These are phyloP conservation scores for Chalaropsis thielavioides DNA, from an alignment of 2,329 filamentous ascomycete genomes.

Conservation along the genomic window DNA sequence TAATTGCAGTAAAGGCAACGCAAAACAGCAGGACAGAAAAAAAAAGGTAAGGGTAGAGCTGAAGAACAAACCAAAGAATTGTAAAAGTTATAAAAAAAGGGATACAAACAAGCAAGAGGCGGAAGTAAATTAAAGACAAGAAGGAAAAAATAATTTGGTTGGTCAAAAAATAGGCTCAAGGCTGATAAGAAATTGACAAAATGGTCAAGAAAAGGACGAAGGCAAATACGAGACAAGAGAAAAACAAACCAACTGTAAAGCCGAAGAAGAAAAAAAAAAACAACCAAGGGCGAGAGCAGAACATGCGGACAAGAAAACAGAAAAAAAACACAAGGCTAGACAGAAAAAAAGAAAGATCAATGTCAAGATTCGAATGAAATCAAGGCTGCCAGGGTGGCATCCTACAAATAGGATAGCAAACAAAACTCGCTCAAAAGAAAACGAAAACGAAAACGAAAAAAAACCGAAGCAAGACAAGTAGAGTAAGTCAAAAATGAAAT, in stretches of 20 bases:
- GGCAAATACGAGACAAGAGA: conserved; percentile 26
- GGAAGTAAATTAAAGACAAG: conserved; percentile 26
- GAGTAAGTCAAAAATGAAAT: neutral
- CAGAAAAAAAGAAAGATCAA: conserved; percentile 17
- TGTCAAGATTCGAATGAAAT: conserved; percentile 7
- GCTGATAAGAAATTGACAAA: conserved; percentile 22
- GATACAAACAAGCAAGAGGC: too few species aligned
- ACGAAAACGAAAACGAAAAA: too few species aligned
- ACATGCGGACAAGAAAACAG: conserved; percentile 28
- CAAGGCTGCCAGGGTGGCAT: conserved; percentile 12
- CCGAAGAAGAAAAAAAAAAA: conserved; percentile 23
- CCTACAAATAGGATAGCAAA: conserved; percentile 10
- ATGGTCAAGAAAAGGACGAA: conserved; percentile 12
- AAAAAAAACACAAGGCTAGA: conserved; percentile 18
- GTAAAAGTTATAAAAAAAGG: conserved; percentile 20
- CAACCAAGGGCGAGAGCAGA: conserved; percentile 22
- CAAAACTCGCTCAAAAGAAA: conserved; percentile 19
- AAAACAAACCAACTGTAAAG: conserved; percentile 21
- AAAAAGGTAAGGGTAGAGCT: conserved; percentile 23
- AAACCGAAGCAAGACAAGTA: too few species aligned
- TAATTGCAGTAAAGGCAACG: conserved; percentile 14
- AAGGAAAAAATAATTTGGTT: neutral
- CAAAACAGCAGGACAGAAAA: conserved; percentile 22
- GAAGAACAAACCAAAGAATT: conserved; percentile 24
- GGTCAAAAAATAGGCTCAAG: too few species aligned